A percentile compares a stretch with the other conserved stretches of the same genome.
These are phyloP conservation scores for Xylaria sp. DNA, from an alignment of 495 filamentous ascomycete genomes.

Conservation along the genomic window DNA sequence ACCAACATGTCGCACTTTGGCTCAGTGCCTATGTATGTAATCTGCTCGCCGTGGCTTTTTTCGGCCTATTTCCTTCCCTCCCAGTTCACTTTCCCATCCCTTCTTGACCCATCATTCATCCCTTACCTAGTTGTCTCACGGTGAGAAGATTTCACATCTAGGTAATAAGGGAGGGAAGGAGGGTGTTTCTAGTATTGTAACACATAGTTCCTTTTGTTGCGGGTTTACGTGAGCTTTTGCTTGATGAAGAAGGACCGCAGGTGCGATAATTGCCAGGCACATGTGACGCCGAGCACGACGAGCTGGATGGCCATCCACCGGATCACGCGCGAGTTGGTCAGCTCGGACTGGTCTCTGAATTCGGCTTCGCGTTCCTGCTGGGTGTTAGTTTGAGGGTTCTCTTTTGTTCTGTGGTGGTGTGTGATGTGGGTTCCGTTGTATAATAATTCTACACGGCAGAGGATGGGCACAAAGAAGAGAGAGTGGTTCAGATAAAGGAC, in stretches of 20 bases:
- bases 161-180: neutral
- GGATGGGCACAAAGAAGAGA: neutral
- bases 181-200: neutral
- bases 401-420: conserved; percentile 10
- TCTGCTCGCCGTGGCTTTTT: too few species aligned
- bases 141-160: neutral
- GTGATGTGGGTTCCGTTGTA: neutral
- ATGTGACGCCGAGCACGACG: conserved; percentile 85
- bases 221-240: conserved; percentile 86
- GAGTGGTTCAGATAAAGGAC: neutral
- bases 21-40: too few species aligned
- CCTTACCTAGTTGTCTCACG: neutral
- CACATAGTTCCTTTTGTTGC: neutral
- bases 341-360: conserved; percentile 96
- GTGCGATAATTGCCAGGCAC: conserved; percentile 97
- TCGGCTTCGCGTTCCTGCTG: conserved; percentile 92
- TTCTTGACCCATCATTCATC: neutral
- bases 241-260: conserved; percentile 98
- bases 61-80: too few species aligned
- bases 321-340: conserved; percentile 90
- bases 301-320: conserved; percentile 94
- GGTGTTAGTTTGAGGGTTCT: conserved; percentile 14
- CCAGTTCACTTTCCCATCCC: neutral
- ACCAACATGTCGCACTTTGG: neutral
- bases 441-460: neutral